A percentile compares a stretch with the other conserved stretches of the same genome.
These are phyloP conservation scores for Postia placenta DNA, from an alignment of 768 basidiomycete genomes.

Conservation along the genomic window DNA sequence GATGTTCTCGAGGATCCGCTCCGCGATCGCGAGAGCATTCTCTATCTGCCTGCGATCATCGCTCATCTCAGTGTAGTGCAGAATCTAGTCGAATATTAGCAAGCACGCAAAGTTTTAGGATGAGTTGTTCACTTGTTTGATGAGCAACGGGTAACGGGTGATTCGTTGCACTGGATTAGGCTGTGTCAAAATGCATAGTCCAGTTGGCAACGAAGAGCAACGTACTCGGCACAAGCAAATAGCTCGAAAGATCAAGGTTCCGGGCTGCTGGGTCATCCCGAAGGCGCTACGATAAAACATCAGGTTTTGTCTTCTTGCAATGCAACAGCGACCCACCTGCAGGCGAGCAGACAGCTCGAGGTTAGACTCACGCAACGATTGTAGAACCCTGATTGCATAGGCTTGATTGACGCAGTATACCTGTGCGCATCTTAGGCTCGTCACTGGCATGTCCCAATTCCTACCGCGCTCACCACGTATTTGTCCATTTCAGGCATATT, in stretches of 20 bases:
- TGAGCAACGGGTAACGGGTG: conserved; percentile 87
- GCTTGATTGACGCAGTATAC: conserved; percentile 89
- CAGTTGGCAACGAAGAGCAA: conserved; percentile 5
- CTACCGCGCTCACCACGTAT: conserved; percentile 60
- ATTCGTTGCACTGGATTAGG: conserved; percentile 78
- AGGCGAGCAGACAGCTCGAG: conserved; percentile 59
- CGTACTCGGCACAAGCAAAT: conserved; percentile 86
- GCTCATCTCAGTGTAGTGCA: conserved; percentile 69
- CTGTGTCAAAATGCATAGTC: too few species aligned
- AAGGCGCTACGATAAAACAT: too few species aligned
- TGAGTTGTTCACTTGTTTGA: conserved; percentile 53
- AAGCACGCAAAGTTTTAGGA: neutral
- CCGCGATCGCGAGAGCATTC: conserved; percentile 54
- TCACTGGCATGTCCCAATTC: neutral
- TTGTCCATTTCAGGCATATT: conserved; percentile 74
- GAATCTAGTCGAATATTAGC: conserved; percentile 39
- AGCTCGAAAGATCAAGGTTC: conserved; percentile 85
- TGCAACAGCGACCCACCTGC: too few species aligned
- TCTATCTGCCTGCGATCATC: conserved; percentile 54
- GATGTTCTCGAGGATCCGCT: conserved; percentile 69
- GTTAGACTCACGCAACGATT: conserved; percentile 65
- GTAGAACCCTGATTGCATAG: conserved; percentile 69
- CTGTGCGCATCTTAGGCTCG: too few species aligned
- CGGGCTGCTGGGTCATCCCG: conserved; percentile 74
- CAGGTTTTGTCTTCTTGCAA: too few species aligned